Base-by-base conservation (phyloP, 2,329 filamentous ascomycete genomes). In the Sphaceloma murrayae region DNA sequence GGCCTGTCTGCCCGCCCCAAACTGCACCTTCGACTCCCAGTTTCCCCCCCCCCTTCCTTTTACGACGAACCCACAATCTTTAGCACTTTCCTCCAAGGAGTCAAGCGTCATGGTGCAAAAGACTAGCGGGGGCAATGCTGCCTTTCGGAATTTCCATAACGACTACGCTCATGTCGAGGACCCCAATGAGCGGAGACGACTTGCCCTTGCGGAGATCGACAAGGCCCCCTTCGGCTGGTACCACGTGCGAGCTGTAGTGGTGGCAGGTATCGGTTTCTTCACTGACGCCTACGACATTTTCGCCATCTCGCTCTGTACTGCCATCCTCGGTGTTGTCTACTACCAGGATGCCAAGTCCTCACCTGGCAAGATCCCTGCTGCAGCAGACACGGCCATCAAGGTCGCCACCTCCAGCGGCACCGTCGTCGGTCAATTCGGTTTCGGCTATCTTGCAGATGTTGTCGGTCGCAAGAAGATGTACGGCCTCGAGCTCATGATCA, bases 181-280 rank as follows among this genome's bases (percentile, higher is more conserved):
- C 59, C 76, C 82, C 48, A 85, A 86, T 53, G 83, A 89, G 70
- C 79, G 84, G 46, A 74, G 85, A 52, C 76, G 84, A 51, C 76
- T 85, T 22, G 85, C 85, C 31, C 79, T 91, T 43, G 82, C 82
- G 27, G 81, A 88, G 63, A 81, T 89, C 53, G 84, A 89, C 67
- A 81, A 81, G 66, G 83, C 82, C 7, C 79, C 79, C 3, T 88
- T 89, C 49, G 81, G 84, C 56, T 89, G 84, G 83, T 85, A 87
- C 59, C 85, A 91, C 58, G 75, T 88, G 47, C 75, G 84, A 30
- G 81, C 84, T 47, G 75, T 84, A 44, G 66, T 84, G 6, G 84
- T 89, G 17, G 84, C 84, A 21, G 85, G 85, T 55, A 81, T 89
- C 49, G 85, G 85, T 54, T 91, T 93, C 75, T 91, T 91, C 65